Conservation (phyloP, 257 asterid genomes). For the Salvia splendens region DNA sequence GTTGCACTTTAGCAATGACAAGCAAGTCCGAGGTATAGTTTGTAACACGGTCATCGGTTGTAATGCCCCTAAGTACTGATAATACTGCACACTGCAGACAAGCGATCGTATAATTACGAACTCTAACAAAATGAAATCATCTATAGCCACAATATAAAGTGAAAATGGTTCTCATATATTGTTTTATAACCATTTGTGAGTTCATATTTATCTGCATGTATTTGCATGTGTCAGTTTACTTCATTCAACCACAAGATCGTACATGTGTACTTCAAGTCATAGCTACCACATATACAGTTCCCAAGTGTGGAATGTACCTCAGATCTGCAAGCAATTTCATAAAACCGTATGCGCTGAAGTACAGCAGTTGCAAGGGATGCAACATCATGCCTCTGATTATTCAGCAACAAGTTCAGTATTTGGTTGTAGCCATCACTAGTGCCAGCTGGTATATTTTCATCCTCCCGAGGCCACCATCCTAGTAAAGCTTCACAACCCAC, state of each 20-base stretch:
- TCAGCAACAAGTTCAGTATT: conserved; percentile 78
- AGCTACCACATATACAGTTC: conserved; percentile 21
- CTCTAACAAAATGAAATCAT: conserved; percentile 1
- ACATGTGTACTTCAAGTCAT: conserved; percentile 1
- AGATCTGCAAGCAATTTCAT: conserved; percentile 91
- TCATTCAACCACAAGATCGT: conserved; percentile 1
- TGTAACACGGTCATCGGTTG: conserved; percentile 50
- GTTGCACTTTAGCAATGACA: conserved; percentile 64
- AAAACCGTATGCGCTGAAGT: conserved; percentile 82
- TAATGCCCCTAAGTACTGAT: conserved; percentile 66
- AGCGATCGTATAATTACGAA: conserved; percentile 18
- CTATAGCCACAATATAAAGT: conserved; percentile 14
- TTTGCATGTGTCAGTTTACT: neutral
- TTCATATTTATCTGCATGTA: conserved; percentile 1
- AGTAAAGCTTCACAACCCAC: conserved; percentile 91
- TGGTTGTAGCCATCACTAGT: conserved; percentile 84
- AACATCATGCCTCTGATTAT: conserved; percentile 82
- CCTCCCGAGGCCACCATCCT: conserved; percentile 63
- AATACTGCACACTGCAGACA: conserved; percentile 60
- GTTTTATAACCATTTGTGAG: neutral
- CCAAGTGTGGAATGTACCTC: conserved; percentile 65
- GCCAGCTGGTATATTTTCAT: conserved; percentile 70
- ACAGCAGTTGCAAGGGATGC: conserved; percentile 80
- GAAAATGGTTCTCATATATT: conserved; percentile 8
- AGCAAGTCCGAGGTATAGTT: conserved; percentile 64